These are phyloP conservation scores for Falciphora oryzae DNA, from an alignment of 2,329 filamentous ascomycete species.

Conservation along the genomic window DNA sequence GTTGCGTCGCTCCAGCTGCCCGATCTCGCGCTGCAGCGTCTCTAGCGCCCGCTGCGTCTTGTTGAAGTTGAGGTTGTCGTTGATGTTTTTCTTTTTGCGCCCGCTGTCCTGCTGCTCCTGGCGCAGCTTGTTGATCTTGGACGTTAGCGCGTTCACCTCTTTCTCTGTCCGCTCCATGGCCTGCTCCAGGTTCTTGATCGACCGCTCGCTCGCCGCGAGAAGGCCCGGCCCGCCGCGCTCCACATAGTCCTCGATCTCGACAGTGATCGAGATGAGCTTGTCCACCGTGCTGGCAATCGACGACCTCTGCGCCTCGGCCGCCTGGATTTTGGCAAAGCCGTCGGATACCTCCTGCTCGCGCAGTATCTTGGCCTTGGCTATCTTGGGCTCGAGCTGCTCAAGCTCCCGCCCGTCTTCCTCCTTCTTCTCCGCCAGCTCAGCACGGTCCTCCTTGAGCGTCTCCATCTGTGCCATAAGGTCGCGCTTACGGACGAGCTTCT, in stretches of 20 bases:
- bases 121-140: slow-evolving; percentile 70
- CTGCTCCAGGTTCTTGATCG: slow-evolving; percentile 62
- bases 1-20: slow-evolving; percentile 68
- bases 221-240: slow-evolving; percentile 68
- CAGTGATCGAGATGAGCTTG: slow-evolving; percentile 68
- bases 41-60: slow-evolving; percentile 66
- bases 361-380: slow-evolving; percentile 67
- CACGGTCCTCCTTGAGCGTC: slow-evolving; percentile 62
- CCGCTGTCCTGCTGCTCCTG: slow-evolving; percentile 74
- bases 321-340: slow-evolving; percentile 66
- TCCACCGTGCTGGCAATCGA: slow-evolving; percentile 68
- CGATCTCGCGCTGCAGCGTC: slow-evolving; percentile 62
- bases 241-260: slow-evolving; percentile 74
- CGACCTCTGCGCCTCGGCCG: slow-evolving; percentile 64
- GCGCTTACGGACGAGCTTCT: slow-evolving; percentile 76
- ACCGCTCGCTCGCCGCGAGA: slow-evolving; percentile 62
- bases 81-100: slow-evolving; percentile 78
- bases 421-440: slow-evolving; percentile 64
- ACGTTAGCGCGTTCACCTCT: slow-evolving; percentile 61
- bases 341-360: slow-evolving; percentile 71
- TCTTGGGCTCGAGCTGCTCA: slow-evolving; percentile 66
- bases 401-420: slow-evolving; percentile 67
- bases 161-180: slow-evolving; percentile 60
- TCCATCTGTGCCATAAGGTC: slow-evolving; percentile 66
- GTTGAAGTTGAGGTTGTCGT: slow-evolving; percentile 82